Evolutionary conservation across 768 basidiomycete species (phyloP).

Genomic region (Boletus rufocinnamomeus): DNA sequence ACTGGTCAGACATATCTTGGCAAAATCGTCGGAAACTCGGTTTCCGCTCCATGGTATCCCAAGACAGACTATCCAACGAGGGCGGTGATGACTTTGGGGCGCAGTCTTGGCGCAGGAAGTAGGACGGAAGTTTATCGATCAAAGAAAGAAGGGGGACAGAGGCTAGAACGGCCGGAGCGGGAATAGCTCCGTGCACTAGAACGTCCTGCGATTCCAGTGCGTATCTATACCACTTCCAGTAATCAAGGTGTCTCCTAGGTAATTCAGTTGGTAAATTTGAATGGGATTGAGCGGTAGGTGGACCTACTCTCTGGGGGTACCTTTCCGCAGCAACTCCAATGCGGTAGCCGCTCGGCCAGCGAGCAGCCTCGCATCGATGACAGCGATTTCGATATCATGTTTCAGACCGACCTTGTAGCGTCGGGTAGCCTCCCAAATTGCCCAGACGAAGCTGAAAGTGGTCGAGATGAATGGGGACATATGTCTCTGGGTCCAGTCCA

Average conservation of each 20-base stretch:
- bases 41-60: slow-evolving; percentile 64
- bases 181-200: slow-evolving; percentile 69
- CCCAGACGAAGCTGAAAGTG: slow-evolving; percentile 82
- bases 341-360: slow-evolving; percentile 62
- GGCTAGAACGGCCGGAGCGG: slow-evolving; percentile 62
- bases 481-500: slow-evolving; percentile 78
- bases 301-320: slow-evolving; percentile 56
- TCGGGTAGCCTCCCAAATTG: slow-evolving; percentile 77
- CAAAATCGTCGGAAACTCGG: slow-evolving; percentile 70
- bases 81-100: slow-evolving; percentile 31
- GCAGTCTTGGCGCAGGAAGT: slow-evolving; percentile 50
- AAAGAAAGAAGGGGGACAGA: slow-evolving; percentile 69
- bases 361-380: slow-evolving; percentile 70
- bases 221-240: slow-evolving; percentile 78
- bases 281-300: background rate
- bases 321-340: slow-evolving; percentile 59
- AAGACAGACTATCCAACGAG: slow-evolving; percentile 42
- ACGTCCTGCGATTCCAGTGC: slow-evolving; percentile 77
- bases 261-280: background rate
- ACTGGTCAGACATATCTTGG: slow-evolving; percentile 64
- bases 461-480: slow-evolving; percentile 71
- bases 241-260: slow-evolving; percentile 56
- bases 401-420: slow-evolving; percentile 74
- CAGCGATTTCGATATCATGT: slow-evolving; percentile 74
- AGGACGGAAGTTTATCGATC: slow-evolving; percentile 69